Percentiles rank a stretch among this genome's conserved stretches.
phyloP scores from a whole-genome alignment of 257 asterid genomes.

The Solanum boliviense region DNA sequence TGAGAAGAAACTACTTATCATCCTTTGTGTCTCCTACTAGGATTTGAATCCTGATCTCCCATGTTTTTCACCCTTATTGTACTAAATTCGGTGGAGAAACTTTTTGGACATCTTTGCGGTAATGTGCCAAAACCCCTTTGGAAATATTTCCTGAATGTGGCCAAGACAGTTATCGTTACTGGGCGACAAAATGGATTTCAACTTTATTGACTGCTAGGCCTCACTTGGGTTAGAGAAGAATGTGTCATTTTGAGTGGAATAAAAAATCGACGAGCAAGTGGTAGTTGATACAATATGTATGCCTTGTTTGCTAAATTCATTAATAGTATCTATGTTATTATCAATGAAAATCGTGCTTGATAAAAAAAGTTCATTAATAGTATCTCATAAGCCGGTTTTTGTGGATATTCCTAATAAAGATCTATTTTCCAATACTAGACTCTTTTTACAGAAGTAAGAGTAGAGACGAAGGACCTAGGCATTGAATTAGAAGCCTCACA shows the following conservation, averaged over 20 bases:
- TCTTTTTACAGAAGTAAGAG: not conserved
- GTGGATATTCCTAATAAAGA: not conserved
- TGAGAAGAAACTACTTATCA: not conserved
- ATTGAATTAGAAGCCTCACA: not conserved
- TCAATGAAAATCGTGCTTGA: not conserved
- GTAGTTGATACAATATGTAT: not conserved
- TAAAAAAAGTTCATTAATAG: not conserved
- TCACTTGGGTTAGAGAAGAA: not conserved
- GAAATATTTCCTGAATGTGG: not conserved
- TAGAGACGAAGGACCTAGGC: not conserved
- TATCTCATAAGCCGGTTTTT: not conserved
- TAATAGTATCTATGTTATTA: not conserved
- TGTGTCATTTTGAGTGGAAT: not conserved
- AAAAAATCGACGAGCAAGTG: not conserved
- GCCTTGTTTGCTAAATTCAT: not conserved
- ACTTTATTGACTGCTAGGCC: not conserved
- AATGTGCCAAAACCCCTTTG: not conserved
- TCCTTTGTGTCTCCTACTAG: not conserved
- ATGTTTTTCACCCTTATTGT: not conserved
- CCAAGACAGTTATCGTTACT: not conserved
- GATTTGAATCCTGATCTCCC: not conserved
- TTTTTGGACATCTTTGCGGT: not conserved
- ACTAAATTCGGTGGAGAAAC: not conserved
- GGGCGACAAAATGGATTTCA: not conserved
- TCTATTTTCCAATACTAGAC: not conserved